Evolutionary conservation across 495 filamentous ascomycete genomes (phyloP).

Genomic region (Thozetella sp.): DNA sequence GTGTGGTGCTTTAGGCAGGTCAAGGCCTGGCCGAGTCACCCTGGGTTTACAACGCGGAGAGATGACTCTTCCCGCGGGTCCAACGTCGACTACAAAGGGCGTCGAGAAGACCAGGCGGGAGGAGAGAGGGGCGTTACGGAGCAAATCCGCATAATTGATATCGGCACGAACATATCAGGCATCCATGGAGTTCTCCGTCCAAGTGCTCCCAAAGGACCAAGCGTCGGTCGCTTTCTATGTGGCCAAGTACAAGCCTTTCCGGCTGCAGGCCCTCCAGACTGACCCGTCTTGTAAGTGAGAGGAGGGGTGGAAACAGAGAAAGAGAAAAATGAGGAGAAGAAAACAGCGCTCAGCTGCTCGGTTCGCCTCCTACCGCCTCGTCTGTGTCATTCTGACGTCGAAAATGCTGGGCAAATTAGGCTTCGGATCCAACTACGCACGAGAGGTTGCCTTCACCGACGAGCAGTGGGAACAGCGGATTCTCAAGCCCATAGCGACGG

Average conservation of each 20-base stretch:
- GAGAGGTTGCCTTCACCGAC: conserved; percentile 40
- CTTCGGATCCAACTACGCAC: conserved; percentile 51
- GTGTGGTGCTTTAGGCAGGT: not conserved
- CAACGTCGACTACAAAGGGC: not conserved
- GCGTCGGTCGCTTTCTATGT: conserved; percentile 21
- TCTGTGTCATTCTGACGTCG: conserved; percentile 4
- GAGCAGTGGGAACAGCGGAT: conserved; percentile 44
- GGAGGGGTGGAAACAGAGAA: too few species aligned
- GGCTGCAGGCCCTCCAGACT: conserved; percentile 29
- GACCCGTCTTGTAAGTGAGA: conserved; percentile 23
- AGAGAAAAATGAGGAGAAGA: too few species aligned
- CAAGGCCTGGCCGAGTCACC: not conserved
- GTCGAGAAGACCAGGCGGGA: not conserved
- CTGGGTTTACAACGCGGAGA: not conserved
- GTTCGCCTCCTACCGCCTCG: not conserved
- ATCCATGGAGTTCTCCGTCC: conserved; percentile 16
- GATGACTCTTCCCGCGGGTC: not conserved
- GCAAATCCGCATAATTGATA: too few species aligned
- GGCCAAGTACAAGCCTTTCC: conserved; percentile 30
- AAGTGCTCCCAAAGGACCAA: conserved; percentile 21
- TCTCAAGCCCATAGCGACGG: conserved; percentile 41
- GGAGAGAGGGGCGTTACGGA: too few species aligned
- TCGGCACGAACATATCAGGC: too few species aligned
- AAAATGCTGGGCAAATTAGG: conserved; percentile 19
- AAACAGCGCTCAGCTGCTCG: too few species aligned